These are phyloP conservation scores for Cercophora samala DNA, from an alignment of 495 filamentous ascomycete species.

Conservation along the genomic window DNA sequence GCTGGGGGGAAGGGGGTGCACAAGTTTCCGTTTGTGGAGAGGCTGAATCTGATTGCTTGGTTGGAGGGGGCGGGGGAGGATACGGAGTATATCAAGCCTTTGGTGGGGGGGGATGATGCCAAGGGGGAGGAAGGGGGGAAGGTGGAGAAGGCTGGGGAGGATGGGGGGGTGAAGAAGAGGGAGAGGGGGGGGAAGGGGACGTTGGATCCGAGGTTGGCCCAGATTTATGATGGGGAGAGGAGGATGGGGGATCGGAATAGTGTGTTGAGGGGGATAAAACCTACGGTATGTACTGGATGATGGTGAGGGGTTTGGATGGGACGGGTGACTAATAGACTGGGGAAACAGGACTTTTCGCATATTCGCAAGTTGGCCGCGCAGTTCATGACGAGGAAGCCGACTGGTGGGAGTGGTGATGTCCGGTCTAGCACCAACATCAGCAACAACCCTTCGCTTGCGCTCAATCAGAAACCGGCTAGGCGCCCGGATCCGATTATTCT, in stretches of 20 bases:
- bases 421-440: constrained; percentile 33
- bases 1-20: constrained; percentile 54
- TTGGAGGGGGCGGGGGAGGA: constrained; percentile 85
- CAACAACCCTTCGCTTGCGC: constrained; percentile 39
- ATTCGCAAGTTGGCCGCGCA: constrained; percentile 80
- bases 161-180: constrained; percentile 42
- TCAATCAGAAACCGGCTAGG: constrained; percentile 51
- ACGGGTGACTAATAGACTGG: neutral
- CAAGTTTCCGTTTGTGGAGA: constrained; percentile 84
- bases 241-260: constrained; percentile 91
- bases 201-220: constrained; percentile 73
- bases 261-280: constrained; percentile 81
- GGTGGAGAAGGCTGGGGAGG: constrained; percentile 32
- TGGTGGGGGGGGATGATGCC: constrained; percentile 60
- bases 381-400: constrained; percentile 67
- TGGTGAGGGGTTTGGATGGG: too few relatives aligned
- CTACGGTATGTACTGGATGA: constrained; percentile 59
- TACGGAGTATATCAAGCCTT: constrained; percentile 83
- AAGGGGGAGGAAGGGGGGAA: constrained; percentile 42
- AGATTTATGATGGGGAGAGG: constrained; percentile 87
- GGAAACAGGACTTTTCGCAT: constrained; percentile 84
- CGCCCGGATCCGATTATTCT: constrained; percentile 94
- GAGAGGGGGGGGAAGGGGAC: constrained; percentile 54
- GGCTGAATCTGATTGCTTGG: constrained; percentile 86
- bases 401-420: constrained; percentile 18